A percentile compares a stretch with the other conserved stretches of the same genome.
phyloP scores from a whole-genome alignment of 805 yeast genomes.

The Candida endomychidarum region DNA sequence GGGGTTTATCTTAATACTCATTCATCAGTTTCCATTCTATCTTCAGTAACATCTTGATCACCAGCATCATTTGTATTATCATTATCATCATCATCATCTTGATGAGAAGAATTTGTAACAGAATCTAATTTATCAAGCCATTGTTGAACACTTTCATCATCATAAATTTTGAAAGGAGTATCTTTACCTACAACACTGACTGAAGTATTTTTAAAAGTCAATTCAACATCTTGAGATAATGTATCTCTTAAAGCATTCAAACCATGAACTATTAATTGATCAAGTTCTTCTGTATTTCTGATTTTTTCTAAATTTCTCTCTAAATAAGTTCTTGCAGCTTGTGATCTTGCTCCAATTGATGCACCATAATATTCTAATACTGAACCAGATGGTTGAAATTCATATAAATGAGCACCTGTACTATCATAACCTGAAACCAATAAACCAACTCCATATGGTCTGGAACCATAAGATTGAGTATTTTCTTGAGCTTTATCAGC shows the following conservation, averaged over 20 bases:
- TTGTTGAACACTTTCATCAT: constrained; percentile 81
- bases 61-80: constrained; percentile 22
- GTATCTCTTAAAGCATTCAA: constrained; percentile 92
- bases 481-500: constrained; percentile 97
- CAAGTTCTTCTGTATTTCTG: constrained; percentile 55
- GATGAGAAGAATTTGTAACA: constrained; percentile 55
- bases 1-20: background rate
- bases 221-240: constrained; percentile 88
- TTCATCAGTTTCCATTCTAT: constrained; percentile 40
- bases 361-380: constrained; percentile 89
- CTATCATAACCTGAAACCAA: constrained; percentile 89
- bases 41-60: constrained; percentile 20
- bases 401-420: constrained; percentile 90
- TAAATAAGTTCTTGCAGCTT: constrained; percentile 94
- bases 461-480: constrained; percentile 92
- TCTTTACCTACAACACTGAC: constrained; percentile 91
- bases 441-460: constrained; percentile 98
- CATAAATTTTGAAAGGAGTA: constrained; percentile 70
- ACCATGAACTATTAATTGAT: constrained; percentile 80
- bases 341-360: constrained; percentile 98
- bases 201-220: constrained; percentile 79
- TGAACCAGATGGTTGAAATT: constrained; percentile 95
- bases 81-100: constrained; percentile 34
- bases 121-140: constrained; percentile 79
- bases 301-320: constrained; percentile 81